Base-by-base conservation (phyloP, 495 filamentous ascomycete species). In the Tuber brumale region DNA sequence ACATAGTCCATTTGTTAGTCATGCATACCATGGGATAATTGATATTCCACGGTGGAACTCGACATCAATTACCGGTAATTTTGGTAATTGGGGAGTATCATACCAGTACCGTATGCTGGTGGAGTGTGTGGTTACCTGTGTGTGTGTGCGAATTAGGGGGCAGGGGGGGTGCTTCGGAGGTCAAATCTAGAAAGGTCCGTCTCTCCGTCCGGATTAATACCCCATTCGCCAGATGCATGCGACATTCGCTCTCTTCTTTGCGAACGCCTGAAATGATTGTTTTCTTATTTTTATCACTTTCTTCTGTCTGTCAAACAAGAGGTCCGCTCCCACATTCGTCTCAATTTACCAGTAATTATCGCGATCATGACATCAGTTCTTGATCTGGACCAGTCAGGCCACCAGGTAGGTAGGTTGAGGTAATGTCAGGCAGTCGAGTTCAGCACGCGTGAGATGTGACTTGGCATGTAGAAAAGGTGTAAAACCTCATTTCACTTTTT, bases 341-440 rank as follows among this genome's bases (percentile, higher is more conserved):
- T 31, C 57, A 66, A 66, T n/a, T 66, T 66, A 39, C 37, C 37
- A 4, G 37, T 39, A 31, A 66, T 66, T 66, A 31, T 66, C 57
- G 18, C 57, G n/a, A 66, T 66, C 57, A 66, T 66, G 57, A 66
- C 57, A 66, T 66, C 57, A 66, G 57, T 66, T 66, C 16, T 16
- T 31, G 57, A 66, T 66, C 57, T 31, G 57, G 57, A 31, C 27
- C 57, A 66, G 57, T 66, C 10, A 31, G n/a, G 9, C n/a, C 2
- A 12, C n/a, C 57, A 66, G 57, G n/a, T n/a, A n/a, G n/a, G n/a
- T 3, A 61, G 51, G 57, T 66, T 16, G 23, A 66, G 57, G 57
- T 21, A 66, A 31, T 31, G 57, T n/a, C 57, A 66, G 27, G 14
- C 57, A 31, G 57, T 18, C n/a, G 57, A 66, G 57, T 66, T 31